Conservation (phyloP, 2,329 filamentous ascomycete species). For the Pseudogymnoascus sp. region DNA sequence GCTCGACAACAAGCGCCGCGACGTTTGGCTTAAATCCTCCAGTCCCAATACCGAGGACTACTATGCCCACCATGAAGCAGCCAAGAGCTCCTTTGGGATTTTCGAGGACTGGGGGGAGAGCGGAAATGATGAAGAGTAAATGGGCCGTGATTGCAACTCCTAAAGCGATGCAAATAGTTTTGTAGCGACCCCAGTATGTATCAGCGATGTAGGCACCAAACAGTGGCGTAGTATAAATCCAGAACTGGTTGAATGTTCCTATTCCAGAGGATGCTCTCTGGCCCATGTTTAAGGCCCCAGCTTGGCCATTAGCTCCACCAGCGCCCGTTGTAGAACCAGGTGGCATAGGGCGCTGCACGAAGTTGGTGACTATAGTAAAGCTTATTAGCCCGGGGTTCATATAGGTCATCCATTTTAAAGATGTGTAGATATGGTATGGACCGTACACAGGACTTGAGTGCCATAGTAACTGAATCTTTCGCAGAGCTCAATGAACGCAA, state of each 20-base stretch:
- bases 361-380: constrained; percentile 44
- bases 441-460: constrained; percentile 38
- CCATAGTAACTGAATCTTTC: constrained; percentile 76
- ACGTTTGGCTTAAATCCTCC: constrained; percentile 62
- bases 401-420: too few species aligned
- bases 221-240: constrained; percentile 40
- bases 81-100: constrained; percentile 46
- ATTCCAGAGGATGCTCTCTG: constrained; percentile 44
- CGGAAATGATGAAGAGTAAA: constrained; percentile 51
- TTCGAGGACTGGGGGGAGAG: constrained; percentile 56
- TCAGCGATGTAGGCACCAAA: constrained; percentile 52
- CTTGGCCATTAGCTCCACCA: constrained; percentile 29
- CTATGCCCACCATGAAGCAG: constrained; percentile 35
- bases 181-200: constrained; percentile 57
- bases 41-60: constrained; percentile 52
- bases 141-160: constrained; percentile 34
- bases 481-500: constrained; percentile 66
- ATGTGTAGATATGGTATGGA: constrained; percentile 17
- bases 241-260: constrained; percentile 44
- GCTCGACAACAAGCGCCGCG: constrained; percentile 54
- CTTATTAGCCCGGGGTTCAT: too few species aligned
- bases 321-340: constrained; percentile 29
- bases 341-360: constrained; percentile 53
- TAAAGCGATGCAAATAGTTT: constrained; percentile 50
- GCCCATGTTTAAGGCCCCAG: constrained; percentile 54